Base-by-base conservation (phyloP, 1,139 yeast species). In the Taphrina pruni region DNA sequence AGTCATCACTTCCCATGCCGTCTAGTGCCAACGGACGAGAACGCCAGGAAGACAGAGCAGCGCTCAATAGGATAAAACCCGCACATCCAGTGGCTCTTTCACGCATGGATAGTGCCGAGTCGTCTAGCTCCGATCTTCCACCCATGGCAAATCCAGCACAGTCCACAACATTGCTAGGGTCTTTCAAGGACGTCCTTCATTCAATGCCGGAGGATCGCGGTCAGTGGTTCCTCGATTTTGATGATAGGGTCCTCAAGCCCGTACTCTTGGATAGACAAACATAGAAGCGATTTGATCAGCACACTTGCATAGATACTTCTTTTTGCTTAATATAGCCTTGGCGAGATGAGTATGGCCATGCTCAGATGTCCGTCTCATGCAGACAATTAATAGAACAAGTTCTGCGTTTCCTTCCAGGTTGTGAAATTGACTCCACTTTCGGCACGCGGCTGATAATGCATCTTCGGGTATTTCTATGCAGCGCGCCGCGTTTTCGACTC, bases 211-310 rank as follows among this genome's bases (percentile, higher is more conserved):
- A 58, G 66, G 70, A 54, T 69, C 69, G 43, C 45, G 65, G 46
- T 35, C 57, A 32, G 43, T 94, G 99, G 97, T 94, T 94, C 78
- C 88, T 91, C 36, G 88, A 87, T 75, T 90, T 94, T 77, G 99
- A 94, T 77, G 97, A 94, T 74, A 90, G 91, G 76, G 95, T 94
- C n/a, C 83, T 94, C 74, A 95, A 94, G 78, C 99, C 99, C 0
- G 98, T 94, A 0, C 83, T 94, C 70, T 83, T 94, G 72, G 99
- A 94, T 75, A 83, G 70, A 65, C 45, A 64, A 36, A 54, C 35
- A 43, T 54, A 54, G 58, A 11, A 2, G 9, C 11, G 8, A 7
- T 20, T 12, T n/a, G 8, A 45, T 14, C n/a, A 14, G 48, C 48
- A n/a, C 48, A 17, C 36, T 20, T 50, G 11, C 14, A 50, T 21